Percentiles rank a stretch among this genome's conserved stretches.
Conservation (phyloP, 2,329 filamentous ascomycete genomes). For the Arthrobotrys entomopaga region DNA sequence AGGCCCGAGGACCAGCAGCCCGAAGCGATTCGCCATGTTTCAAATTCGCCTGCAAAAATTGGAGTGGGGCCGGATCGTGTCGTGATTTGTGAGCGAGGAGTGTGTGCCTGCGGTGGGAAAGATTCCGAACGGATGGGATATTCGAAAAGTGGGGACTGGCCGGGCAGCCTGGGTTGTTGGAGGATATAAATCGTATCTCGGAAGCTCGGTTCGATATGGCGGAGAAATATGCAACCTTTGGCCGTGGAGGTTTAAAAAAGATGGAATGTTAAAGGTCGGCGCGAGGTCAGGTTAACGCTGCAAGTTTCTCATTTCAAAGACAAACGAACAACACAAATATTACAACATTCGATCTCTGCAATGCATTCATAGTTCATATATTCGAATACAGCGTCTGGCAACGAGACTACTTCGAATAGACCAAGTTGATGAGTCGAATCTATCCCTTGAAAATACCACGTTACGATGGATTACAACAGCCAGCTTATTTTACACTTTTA, state of each 20-base stretch:
- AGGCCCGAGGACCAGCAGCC: conserved; percentile 93
- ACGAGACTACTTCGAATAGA: no score
- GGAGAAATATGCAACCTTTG: background rate
- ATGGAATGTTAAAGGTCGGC: conserved; percentile 5
- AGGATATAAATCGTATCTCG: background rate
- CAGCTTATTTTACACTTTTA: no score
- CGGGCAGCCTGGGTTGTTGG: background rate
- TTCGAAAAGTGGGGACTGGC: conserved; percentile 41
- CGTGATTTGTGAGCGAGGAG: background rate
- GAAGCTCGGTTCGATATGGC: background rate
- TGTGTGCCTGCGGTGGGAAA: conserved; percentile 26
- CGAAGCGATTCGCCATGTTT: conserved; percentile 79
- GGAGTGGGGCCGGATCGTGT: conserved; percentile 4
- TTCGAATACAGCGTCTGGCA: no score
- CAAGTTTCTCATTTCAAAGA: conserved; percentile 14
- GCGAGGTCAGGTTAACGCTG: background rate
- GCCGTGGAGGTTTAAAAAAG: background rate
- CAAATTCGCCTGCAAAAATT: conserved; percentile 61
- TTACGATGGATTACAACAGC: no score
- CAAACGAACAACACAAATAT: conserved; percentile 18
- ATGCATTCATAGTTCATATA: no score
- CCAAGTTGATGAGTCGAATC: no score
- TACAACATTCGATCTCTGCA: background rate
- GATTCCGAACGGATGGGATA: conserved; percentile 47
- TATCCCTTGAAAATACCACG: no score